These are phyloP conservation scores for Cyclotella distinguenda DNA, from an alignment of 108 stramenopile species.

Conservation along the genomic window DNA sequence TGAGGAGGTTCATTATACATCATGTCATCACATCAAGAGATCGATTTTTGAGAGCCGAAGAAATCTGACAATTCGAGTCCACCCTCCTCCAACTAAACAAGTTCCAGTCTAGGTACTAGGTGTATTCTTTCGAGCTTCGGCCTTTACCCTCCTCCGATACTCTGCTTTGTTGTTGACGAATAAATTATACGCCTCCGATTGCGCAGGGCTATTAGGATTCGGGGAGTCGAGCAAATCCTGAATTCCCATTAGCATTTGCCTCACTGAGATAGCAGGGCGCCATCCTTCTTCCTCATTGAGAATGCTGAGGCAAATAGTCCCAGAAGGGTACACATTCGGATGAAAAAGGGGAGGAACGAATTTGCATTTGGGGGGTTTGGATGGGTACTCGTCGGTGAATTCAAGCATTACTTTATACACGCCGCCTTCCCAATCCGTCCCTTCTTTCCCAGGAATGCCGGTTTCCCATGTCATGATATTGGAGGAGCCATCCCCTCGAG, in stretches of 20 bases:
- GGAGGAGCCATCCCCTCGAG: constrained; percentile 86
- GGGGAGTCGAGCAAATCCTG: constrained; percentile 97
- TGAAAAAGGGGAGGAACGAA: constrained; percentile 88
- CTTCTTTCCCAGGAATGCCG: constrained; percentile 91
- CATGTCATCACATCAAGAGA: too few relatives aligned
- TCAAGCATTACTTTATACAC: constrained; percentile 96
- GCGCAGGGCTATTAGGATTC: constrained; percentile 93
- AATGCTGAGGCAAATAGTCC: constrained; percentile 98
- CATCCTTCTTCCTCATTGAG: constrained; percentile 98
- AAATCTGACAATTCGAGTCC: too few relatives aligned
- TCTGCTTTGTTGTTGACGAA: constrained; percentile 85
- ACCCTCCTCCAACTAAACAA: too few relatives aligned
- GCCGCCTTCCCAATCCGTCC: constrained; percentile 96
- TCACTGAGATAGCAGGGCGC: constrained; percentile 97
- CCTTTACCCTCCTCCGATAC: constrained; percentile 82
- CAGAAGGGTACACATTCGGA: constrained; percentile 81
- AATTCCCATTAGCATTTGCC: constrained; percentile 96
- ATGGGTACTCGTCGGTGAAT: constrained; percentile 96
- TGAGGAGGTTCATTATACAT: too few relatives aligned
- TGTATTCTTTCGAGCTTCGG: constrained; percentile 77
- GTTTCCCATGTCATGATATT: constrained; percentile 97
- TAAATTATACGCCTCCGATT: constrained; percentile 92
- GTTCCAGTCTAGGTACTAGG: constrained; percentile 45
- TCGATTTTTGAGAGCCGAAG: too few relatives aligned
- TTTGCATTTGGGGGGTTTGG: constrained; percentile 98